These are phyloP conservation scores for Dysphania ambrosioides DNA, from an alignment of 148 eudicot species.

Conservation along the genomic window DNA sequence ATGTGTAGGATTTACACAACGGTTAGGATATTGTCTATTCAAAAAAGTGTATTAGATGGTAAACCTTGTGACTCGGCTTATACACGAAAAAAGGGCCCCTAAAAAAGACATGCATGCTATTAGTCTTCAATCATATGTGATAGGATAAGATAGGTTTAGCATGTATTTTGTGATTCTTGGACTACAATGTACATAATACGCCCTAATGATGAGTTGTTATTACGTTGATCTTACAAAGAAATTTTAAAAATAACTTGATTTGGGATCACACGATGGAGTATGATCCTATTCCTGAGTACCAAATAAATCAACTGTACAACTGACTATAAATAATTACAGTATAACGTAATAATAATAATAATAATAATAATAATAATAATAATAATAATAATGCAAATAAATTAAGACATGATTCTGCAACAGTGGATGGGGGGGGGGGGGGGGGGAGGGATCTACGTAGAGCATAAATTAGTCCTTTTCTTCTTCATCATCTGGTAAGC, in stretches of 20 bases:
- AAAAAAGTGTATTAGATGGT: too few relatives aligned
- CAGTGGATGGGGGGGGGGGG: too few relatives aligned
- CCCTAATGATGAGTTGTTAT: neutral
- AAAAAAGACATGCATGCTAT: neutral
- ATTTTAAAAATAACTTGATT: neutral
- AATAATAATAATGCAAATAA: neutral
- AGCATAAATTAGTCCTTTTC: slow-evolving; percentile 27
- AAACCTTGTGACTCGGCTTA: too few relatives aligned
- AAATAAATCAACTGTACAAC: slow-evolving; percentile 20
- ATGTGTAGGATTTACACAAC: too few relatives aligned
- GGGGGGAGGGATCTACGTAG: neutral
- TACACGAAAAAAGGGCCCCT: too few relatives aligned
- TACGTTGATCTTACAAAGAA: neutral
- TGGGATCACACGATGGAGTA: neutral
- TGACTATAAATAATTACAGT: slow-evolving; percentile 1
- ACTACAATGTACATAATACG: neutral
- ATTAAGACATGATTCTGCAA: neutral
- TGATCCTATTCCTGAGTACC: neutral
- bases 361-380: too few relatives aligned
- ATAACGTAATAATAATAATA: slow-evolving; percentile 4
- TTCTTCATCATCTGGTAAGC: slow-evolving; percentile 48
- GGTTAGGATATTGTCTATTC: too few relatives aligned
- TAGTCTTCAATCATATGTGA: neutral
- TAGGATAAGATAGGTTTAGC: too few relatives aligned
- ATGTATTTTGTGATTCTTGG: too few relatives aligned